These are phyloP conservation scores for Corinectria fuckeliana DNA, from an alignment of 2,329 filamentous ascomycete species.

Conservation along the genomic window DNA sequence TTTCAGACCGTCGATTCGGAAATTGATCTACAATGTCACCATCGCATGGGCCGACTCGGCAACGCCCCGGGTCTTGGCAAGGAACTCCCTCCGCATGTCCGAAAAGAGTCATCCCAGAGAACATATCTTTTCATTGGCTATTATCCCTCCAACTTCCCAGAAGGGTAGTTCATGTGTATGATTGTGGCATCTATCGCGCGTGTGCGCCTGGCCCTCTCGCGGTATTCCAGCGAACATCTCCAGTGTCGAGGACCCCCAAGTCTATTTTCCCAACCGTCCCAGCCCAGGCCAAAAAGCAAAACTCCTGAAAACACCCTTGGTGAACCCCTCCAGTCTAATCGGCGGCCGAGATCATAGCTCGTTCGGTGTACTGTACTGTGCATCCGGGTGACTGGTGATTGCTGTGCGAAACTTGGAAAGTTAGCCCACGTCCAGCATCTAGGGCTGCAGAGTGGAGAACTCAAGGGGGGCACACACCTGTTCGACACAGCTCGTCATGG, in stretches of 20 bases:
- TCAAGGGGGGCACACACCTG: constrained; percentile 22
- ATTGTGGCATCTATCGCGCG: constrained; percentile 35
- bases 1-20: constrained; percentile 9
- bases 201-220: constrained; percentile 31
- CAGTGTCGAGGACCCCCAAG: constrained; percentile 32
- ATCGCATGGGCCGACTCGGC: constrained; percentile 6
- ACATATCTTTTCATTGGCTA: constrained; percentile 6
- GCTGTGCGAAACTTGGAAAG: constrained; percentile 25
- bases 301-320: constrained; percentile 33
- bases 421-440: constrained; percentile 7
- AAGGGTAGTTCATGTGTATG: constrained; percentile 33
- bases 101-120: background rate
- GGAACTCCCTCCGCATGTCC: background rate
- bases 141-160: constrained; percentile 7
- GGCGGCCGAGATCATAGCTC: constrained; percentile 35
- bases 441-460: background rate
- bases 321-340: constrained; percentile 29
- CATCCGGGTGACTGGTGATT: constrained; percentile 24
- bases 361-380: constrained; percentile 27
- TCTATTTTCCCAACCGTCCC: constrained; percentile 38
- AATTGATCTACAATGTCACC: constrained; percentile 9
- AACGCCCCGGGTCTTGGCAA: constrained; percentile 4
- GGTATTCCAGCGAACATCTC: constrained; percentile 29
- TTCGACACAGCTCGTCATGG: constrained; percentile 25
- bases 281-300: constrained; percentile 31